Evolutionary conservation across 805 yeast genomes (phyloP), one percentile per base, ranked within the genome.

Genomic region (Myxozyma melibiosi): DNA sequence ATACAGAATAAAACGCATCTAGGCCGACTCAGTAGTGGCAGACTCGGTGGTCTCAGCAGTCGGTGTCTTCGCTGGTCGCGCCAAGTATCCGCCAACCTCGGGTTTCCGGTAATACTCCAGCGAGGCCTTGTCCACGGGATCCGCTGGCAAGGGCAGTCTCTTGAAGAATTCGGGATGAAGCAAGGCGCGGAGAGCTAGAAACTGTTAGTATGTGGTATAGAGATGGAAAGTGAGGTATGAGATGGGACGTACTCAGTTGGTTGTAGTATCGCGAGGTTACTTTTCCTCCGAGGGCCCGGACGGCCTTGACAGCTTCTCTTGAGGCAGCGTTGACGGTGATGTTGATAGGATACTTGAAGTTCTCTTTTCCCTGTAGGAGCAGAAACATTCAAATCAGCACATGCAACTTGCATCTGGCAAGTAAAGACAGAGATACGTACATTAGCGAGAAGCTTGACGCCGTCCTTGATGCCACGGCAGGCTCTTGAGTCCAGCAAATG

Each of bases 281-380:
- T 46, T 80, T 78, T 35, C 95, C 88, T 25, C 95, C 96, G 4
- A 81, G 78, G 20, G 66, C 74, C 70, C 89, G 96, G 57, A 94
- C 85, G 1, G 85, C 77, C 54, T 77, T 74, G 55, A 92, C 85
- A 14, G 96, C 97, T 13, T 80, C 79, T 18, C 72, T 71, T 0
- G 97, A 81, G 1, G 96, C 97, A 67, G 81, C 82, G 1, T 91
- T 81, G 8, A 96, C 96, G 70, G 90, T 95, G 51, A 92, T 81
- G 63, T 81, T 80, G 55, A 91, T 73, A 35, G 91, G 87, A 67
- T 76, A 70, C 73, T 82, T 61, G 66, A 74, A 69, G 61, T 70
- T 52, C 69, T 76, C 76, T 55, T 76, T 75, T 38, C 67, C 62
- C 34, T 72, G 35, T 37, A 33, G 8, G 8, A 13, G 6, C 8